Conservation (phyloP, 78 protist species). For the Dictyostelium discoideum region DNA sequence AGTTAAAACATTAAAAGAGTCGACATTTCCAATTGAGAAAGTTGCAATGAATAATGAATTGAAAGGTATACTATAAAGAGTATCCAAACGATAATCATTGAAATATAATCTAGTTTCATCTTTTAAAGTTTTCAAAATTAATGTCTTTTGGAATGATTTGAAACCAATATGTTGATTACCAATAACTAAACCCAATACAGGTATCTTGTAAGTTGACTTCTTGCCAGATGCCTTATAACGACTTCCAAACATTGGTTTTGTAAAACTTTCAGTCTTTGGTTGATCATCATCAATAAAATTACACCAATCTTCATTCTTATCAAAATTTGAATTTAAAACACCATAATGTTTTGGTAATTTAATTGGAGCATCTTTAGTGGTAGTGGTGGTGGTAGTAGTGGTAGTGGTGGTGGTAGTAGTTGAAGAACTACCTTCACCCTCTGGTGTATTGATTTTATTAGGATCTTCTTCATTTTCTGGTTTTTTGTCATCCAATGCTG, state of each 20-base stretch:
- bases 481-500: neutral
- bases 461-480: neutral
- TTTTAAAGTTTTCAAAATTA: neutral
- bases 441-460: neutral
- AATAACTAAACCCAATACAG: constrained; percentile 31
- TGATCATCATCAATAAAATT: constrained; percentile 25
- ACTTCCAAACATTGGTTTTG: constrained; percentile 6
- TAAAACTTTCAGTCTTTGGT: neutral
- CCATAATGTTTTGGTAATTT: constrained; percentile 50
- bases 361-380: neutral
- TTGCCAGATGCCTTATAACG: neutral
- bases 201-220: neutral
- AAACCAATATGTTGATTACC: constrained; percentile 55
- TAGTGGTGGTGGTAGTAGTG: neutral
- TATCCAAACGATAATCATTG: constrained; percentile 54
- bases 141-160: constrained; percentile 3
- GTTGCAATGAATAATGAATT: constrained; percentile 33
- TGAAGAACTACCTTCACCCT: neutral
- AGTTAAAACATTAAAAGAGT: neutral
- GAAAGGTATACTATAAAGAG: neutral
- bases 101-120: neutral
- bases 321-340: neutral
- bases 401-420: neutral
- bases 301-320: neutral
- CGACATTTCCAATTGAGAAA: neutral